A percentile compares a stretch with the other conserved stretches of the same genome.
Conservation (phyloP, 2,329 filamentous ascomycete genomes). For the Boeremia exigua region DNA sequence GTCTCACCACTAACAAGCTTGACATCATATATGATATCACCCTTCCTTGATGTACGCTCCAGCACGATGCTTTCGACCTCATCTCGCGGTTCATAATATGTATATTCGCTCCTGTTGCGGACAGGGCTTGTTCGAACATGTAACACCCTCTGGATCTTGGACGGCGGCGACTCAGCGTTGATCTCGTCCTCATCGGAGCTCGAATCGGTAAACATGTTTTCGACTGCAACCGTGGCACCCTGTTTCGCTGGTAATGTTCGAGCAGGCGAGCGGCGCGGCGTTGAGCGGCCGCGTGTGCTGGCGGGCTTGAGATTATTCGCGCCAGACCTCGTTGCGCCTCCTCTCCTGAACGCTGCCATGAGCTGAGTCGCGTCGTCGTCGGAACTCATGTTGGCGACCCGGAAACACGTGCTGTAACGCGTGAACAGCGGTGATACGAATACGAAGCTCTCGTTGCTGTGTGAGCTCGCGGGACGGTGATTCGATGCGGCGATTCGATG, state of each 20-base stretch:
- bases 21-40: conserved; percentile 50
- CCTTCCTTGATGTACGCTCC: conserved; percentile 42
- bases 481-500: neutral
- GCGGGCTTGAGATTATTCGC: conserved; percentile 1
- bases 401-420: neutral
- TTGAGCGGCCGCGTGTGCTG: neutral
- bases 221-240: conserved; percentile 23
- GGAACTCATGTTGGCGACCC: conserved; percentile 28
- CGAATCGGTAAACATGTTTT: conserved; percentile 21
- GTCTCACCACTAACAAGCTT: conserved; percentile 49
- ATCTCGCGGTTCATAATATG: conserved; percentile 38
- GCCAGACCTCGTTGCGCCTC: neutral
- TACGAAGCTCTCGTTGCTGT: neutral
- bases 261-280: neutral
- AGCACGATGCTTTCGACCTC: conserved; percentile 50
- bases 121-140: conserved; percentile 37
- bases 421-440: neutral
- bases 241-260: neutral
- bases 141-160: conserved; percentile 21
- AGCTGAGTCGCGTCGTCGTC: conserved; percentile 32
- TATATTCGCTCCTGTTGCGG: conserved; percentile 42
- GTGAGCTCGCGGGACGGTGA: neutral
- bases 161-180: neutral
- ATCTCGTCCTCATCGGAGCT: conserved; percentile 18
- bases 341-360: conserved; percentile 38